Percentiles rank a stretch among this genome's conserved stretches.
phyloP scores from a whole-genome alignment of 352 stramenopile species.

The Phytopythium vexans region DNA sequence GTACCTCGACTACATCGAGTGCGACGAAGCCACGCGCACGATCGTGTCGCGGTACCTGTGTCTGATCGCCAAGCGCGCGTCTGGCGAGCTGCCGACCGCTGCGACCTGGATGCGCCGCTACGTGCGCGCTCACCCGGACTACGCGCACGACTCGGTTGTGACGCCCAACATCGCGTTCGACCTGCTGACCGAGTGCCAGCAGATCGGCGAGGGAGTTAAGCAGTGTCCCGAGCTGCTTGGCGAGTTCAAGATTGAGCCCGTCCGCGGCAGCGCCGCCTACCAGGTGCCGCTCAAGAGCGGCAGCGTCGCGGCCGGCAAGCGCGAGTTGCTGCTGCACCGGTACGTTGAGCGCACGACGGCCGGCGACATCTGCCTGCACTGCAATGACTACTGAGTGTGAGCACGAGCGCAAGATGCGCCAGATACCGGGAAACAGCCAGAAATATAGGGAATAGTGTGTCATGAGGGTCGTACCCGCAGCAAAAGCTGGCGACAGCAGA shows the following conservation, averaged over 20 bases:
- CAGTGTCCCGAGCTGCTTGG: conserved; percentile 92
- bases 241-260: conserved; percentile 91
- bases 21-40: conserved; percentile 88
- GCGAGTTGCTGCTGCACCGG: conserved; percentile 58
- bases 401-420: neutral
- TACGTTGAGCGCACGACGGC: conserved; percentile 26
- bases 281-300: conserved; percentile 92
- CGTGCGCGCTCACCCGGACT: conserved; percentile 92
- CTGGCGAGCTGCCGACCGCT: conserved; percentile 94
- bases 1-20: conserved; percentile 98
- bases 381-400: conserved; percentile 16
- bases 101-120: conserved; percentile 97
- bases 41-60: conserved; percentile 76
- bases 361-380: conserved; percentile 18
- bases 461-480: neutral
- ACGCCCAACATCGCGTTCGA: conserved; percentile 89
- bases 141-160: conserved; percentile 93
- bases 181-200: conserved; percentile 93
- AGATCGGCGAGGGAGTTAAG: conserved; percentile 93
- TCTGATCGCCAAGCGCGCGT: conserved; percentile 93
- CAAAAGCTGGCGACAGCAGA: neutral
- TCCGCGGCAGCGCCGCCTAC: conserved; percentile 89
- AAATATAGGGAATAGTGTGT: neutral
- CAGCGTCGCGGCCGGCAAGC: conserved; percentile 67
- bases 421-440: neutral